A percentile compares a stretch with the other conserved stretches of the same genome.
These are phyloP conservation scores for Phytophthora melonis DNA, from an alignment of 352 stramenopile species.

Conservation along the genomic window DNA sequence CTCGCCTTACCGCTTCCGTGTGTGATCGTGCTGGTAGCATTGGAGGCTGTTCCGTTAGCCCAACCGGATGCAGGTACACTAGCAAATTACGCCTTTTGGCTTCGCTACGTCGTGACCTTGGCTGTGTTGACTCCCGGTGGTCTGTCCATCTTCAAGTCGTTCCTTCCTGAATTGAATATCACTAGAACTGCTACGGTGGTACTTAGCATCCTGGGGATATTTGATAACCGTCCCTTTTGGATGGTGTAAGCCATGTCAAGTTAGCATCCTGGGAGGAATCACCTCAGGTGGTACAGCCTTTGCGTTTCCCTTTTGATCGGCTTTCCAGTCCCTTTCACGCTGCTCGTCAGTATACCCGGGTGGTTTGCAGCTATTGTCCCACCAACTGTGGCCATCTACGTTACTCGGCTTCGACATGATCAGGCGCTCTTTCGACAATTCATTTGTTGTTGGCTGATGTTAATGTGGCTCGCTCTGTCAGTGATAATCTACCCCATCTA, in stretches of 20 bases:
- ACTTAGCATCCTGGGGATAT: not conserved
- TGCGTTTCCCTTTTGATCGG: not conserved
- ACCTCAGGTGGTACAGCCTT: constrained; percentile 2
- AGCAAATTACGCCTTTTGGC: not conserved
- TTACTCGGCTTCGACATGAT: not conserved
- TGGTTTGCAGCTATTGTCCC: not conserved
- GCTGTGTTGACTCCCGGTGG: not conserved
- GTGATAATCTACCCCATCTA: constrained; percentile 6
- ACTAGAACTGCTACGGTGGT: not conserved
- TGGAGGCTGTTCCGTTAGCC: constrained; percentile 8
- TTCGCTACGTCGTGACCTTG: not conserved
- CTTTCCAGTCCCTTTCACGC: constrained; percentile 10
- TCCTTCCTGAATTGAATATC: constrained; percentile 10
- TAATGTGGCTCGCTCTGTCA: not conserved
- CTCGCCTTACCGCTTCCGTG: constrained; percentile 12
- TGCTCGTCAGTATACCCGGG: not conserved
- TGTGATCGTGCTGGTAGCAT: not conserved
- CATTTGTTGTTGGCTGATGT: not conserved
- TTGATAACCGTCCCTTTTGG: no score
- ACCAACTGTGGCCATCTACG: not conserved
- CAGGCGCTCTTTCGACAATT: not conserved
- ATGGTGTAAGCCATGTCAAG: no score
- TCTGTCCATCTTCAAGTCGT: not conserved
- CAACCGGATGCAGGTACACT: not conserved
- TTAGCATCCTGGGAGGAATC: not conserved